Evolutionary conservation across 2,329 filamentous ascomycete species (phyloP), one percentile per base, ranked within the genome.

Genomic region (Penicillium palitans): DNA sequence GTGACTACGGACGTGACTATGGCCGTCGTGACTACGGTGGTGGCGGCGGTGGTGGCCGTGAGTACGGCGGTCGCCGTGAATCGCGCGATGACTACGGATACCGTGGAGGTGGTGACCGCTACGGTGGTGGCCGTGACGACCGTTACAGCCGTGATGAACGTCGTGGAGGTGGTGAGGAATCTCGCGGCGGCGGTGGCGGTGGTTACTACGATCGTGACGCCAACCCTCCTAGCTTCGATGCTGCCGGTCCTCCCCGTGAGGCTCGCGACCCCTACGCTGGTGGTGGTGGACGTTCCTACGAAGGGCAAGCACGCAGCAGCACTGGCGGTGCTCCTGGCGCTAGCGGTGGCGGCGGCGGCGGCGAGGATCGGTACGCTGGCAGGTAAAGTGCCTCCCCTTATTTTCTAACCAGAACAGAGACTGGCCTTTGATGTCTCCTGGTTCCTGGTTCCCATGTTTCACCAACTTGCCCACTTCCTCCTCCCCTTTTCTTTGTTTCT

Each of bases 1-100:
- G 67, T 50, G 84, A 84, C 67, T 87, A 89, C 62, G 86, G 88
- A 60, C 84, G 87, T 21, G 70, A 86, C 63, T 82, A 83, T 60
- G 77, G 87, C 64, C 84, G 87, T 62, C 84, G 85, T 58, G 83
- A 83, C 62, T 58, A 79, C 66, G 57, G 80, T 59, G 77, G 60
- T 39, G 58, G 60, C 46, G 81, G 84, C 61, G 80, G 70, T 48
- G 81, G 77, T 61, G 73, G 76, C 63, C 72, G 77, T 61, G 76
- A 79, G 72, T 80, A 83, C 68, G 82, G 83, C 52, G 65, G 66
- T 45, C 62, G 70, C 44, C 70, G 71, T 54, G 70, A 72, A 35
- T 72, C 71, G 66, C 80, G 79, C 63, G 77, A 80, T 59, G 79
- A 80, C 58, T 76, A 76, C 58, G 76, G 76, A 51, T 75, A 78